Base-by-base conservation (phyloP, 2,329 filamentous ascomycete species). In the Colletotrichum cordylinicola region DNA sequence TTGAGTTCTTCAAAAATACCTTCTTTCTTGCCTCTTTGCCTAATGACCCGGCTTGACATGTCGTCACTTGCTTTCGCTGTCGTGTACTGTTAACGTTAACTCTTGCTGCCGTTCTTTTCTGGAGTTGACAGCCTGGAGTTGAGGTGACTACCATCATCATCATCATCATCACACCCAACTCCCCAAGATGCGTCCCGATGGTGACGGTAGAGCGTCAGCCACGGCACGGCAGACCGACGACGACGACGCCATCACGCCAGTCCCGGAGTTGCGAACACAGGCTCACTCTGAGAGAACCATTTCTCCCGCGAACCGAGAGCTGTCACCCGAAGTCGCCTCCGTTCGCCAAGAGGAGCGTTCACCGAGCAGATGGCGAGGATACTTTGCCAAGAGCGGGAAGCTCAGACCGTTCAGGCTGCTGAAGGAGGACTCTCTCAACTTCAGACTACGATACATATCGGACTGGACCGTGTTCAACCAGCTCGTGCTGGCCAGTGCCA, bases 381-480 rank as follows among this genome's bases (percentile, higher is more conserved):
- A 82, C 68, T 82, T 85, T 66, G 78, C 79, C 8, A 80, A 77
- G n/a, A 85, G 83, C 2, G 88, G 88, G 4, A 86, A 85, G 58
- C 81, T 91, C 1, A 84, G 85, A 21, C 89, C 90, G 6, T 90
- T 91, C 80, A 85, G 90, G n/a, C 84, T 91, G 6, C 80, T 91
- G 4, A 87, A 82, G 75, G 85, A 89, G 69, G 90, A 91, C 79
- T 78, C 87, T 2, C 58, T 80, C 43, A 90, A 88, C 71, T 79
- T 91, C 55, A 85, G 84, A 29, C 75, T 80, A 27, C 83, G 90
- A 78, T 91, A 88, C 79, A 65, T 85, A 2, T 91, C 89, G 3
- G 90, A 91, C 78, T 91, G 90, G 90, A 85, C 83, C 6, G 78
- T 89, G 27, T 93, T 94, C 82, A 93, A 93, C 79, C 92, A 93